Evolutionary conservation across 192 early-diverging fungal species (phyloP), one percentile per base, ranked within the genome.

Genomic region (Coemansia sp.): DNA sequence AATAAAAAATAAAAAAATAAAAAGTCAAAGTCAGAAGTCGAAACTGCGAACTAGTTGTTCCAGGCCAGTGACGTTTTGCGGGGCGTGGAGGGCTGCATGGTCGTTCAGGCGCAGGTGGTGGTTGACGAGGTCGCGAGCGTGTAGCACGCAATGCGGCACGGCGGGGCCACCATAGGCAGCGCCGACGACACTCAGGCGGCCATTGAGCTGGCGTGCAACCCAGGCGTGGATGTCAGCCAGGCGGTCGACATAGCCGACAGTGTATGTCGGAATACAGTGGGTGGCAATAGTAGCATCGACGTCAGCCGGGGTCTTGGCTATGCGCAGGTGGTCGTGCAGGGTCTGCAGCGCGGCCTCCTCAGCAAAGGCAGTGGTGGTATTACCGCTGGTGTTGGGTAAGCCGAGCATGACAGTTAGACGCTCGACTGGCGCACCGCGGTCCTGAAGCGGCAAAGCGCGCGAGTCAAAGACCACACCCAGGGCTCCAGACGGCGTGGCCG

Each of bases 381-480:
- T 17, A 5, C 44, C 40, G 1, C 24, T 71, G 0, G 75, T 63
- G 26, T 64, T 50, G 6, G 46, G 26, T 24, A 50, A 24, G 44
- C 95, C 95, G 57, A 96, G 82, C 94, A 98, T 96, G 12, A 88
- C 91, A 4, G 93, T 96, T 6, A 95, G 62, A 19, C 92, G 75
- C 5, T 63, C 64, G 10, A 79, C 54, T 3, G 33, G 54, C 3
- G 61, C 63, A 8, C 43, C 58, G 35, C 46, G 53, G 41, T 90
- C 89, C 50, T 93, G 92, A 12, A 63, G 75, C 3, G 87, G 89
- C 59, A 91, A 65, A 10, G 88, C 81, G 43, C 87, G 87, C 11
- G 92, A 93, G 64, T 98, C 95, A 72, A 95, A 93, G 8, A 96
- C 88, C 14, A 87, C 83, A 10, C 95, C 95, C 10, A 98, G 72